Evolutionary conservation across 2,329 filamentous ascomycete genomes (phyloP).

Genomic region (Cladosporium colombiae): DNA sequence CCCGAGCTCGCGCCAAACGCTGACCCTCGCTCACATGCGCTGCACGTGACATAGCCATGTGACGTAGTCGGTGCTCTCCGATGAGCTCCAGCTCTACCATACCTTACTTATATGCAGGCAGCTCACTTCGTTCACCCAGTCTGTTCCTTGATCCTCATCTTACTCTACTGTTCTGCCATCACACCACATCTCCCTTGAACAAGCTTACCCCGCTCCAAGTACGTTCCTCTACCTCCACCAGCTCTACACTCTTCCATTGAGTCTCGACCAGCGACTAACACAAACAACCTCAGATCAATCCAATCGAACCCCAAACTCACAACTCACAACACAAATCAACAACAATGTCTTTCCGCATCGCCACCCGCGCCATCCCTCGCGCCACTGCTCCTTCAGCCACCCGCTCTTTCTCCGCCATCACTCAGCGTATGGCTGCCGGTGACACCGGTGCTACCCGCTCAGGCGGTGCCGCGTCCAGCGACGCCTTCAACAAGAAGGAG

Average conservation of each 20-base stretch:
- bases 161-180: background rate
- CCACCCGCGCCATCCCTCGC: conserved; percentile 31
- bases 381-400: conserved; percentile 36
- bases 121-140: background rate
- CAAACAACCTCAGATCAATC: background rate
- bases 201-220: background rate
- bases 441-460: conserved; percentile 46
- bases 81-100: background rate
- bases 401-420: conserved; percentile 45
- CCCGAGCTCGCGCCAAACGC: conserved; percentile 1
- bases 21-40: background rate
- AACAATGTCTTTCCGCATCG: conserved; percentile 29
- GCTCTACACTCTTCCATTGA: background rate
- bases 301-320: background rate
- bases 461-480: conserved; percentile 58
- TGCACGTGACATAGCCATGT: conserved; percentile 2
- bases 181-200: background rate
- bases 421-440: conserved; percentile 46
- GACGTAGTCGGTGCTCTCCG: background rate
- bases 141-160: background rate
- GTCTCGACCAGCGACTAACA: background rate
- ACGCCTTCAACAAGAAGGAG: conserved; percentile 91
- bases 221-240: background rate
- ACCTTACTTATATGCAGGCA: background rate
- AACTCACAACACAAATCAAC: conserved; percentile 11